Base-by-base conservation (phyloP, 495 filamentous ascomycete species). In the Penicillium verhagenii region DNA sequence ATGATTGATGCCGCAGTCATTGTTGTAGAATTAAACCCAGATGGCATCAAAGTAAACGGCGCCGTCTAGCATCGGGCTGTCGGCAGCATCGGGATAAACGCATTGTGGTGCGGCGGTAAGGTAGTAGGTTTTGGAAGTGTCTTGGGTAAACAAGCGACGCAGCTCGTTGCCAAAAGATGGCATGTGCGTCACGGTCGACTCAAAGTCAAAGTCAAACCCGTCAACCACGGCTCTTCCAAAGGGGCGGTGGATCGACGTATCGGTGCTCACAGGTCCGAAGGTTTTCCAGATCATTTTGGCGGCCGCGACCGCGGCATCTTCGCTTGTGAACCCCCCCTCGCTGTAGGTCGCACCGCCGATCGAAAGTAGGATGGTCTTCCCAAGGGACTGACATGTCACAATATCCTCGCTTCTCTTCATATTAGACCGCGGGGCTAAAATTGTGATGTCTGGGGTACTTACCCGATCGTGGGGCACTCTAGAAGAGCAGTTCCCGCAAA, bases 21-120 rank as follows among this genome's bases (percentile, higher is more conserved):
- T 87, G 79, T 90, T 86, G 74, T 89, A 90, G 77, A 89, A 89
- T 66, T 89, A 86, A 19, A 89, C 78, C 63, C 78, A 86, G 31
- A 89, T 71, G 48, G 84, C 87, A 59, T 89, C 86, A 44, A 87
- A 80, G 9, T 64, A 59, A 29, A 83, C 73, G 9, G 69, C 66
- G 2, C 71, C 74, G 53, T 80, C 62, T 29, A 90, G 74, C 51
- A 83, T 77, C 1, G 75, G 1, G 87, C n/a, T n/a, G n/a, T n/a
- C n/a, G n/a, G n/a, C n/a, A n/a, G n/a, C n/a, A n/a, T n/a, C n/a
- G n/a, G n/a, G 86, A 52, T 79, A 82, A 0, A 79, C 74, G 63
- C 86, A 90, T 61, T 88, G 85, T 37, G 86, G 86, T 10, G 86
- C 85, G 0, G 82, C 83, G 6, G 84, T 83, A 47, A 89, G 69